Percentiles rank a stretch among this genome's conserved stretches.
Evolutionary conservation across 163 green algal species (phyloP).

Genomic region (Picocystis sp.): DNA sequence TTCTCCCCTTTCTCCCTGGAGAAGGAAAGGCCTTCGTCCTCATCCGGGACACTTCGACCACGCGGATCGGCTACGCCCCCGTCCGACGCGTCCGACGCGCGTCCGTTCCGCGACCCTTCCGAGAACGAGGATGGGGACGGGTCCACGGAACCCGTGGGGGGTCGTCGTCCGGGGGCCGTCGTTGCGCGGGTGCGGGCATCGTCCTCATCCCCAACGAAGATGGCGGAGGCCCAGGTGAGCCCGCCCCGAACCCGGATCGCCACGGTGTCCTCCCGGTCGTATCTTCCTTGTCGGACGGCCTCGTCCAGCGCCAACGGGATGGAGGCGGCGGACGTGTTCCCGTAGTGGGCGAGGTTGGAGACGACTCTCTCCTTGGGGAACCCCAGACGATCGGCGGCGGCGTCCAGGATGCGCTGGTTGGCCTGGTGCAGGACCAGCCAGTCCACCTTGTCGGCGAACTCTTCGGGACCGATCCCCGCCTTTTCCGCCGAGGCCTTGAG

Average conservation of each 20-base stretch:
- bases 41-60: too few species aligned
- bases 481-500: slow-evolving; percentile 22
- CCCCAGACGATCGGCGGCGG: slow-evolving; percentile 21
- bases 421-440: slow-evolving; percentile 38
- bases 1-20: too few species aligned
- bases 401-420: slow-evolving; percentile 72
- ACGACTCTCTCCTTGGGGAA: slow-evolving; percentile 57
- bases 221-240: slow-evolving; percentile 76
- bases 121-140: too few species aligned
- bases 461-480: slow-evolving; percentile 42
- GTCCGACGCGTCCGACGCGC: too few species aligned
- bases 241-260: slow-evolving; percentile 90
- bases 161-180: too few species aligned
- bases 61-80: too few species aligned
- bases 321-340: slow-evolving; percentile 90
- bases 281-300: slow-evolving; percentile 61
- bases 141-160: too few species aligned
- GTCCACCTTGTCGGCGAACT: slow-evolving; percentile 78
- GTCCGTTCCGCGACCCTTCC: too few species aligned
- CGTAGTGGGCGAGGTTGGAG: slow-evolving; percentile 86
- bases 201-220: slow-evolving; percentile 69
- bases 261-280: slow-evolving; percentile 58
- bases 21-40: too few species aligned
- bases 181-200: neutral
- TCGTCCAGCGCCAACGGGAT: slow-evolving; percentile 92